Percentiles rank a stretch among this genome's conserved stretches.
Conservation (phyloP, 2,329 filamentous ascomycete species). For the Diaporthe humulicola region DNA sequence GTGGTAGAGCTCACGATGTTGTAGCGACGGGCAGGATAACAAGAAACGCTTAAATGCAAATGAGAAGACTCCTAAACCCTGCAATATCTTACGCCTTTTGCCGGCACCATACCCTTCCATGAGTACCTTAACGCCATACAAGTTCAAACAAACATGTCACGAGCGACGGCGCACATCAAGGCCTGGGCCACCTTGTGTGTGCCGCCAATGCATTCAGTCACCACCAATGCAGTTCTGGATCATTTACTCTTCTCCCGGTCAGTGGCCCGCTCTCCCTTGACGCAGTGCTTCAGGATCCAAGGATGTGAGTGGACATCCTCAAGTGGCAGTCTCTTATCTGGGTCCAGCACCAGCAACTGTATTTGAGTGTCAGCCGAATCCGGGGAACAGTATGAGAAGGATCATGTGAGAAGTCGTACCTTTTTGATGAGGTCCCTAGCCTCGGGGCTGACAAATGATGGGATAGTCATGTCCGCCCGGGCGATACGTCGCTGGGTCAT, state of each 20-base stretch:
- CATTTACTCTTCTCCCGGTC: constrained; percentile 62
- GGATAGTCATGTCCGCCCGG: constrained; percentile 91
- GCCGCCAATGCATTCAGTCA: neutral
- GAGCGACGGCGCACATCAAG: neutral
- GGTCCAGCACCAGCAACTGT: constrained; percentile 89
- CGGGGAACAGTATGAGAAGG: neutral
- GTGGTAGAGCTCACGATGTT: neutral
- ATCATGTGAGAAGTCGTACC: constrained; percentile 64
- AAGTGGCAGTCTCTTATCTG: constrained; percentile 91
- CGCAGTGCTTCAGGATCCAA: constrained; percentile 97
- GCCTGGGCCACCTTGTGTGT: neutral
- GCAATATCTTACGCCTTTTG: constrained; percentile 24
- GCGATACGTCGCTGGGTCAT: constrained; percentile 95
- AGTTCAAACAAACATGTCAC: constrained; percentile 34
- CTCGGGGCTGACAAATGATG: constrained; percentile 89
- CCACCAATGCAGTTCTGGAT: constrained; percentile 35
- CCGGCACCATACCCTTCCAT: neutral
- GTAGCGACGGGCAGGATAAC: neutral
- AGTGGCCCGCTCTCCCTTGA: constrained; percentile 69
- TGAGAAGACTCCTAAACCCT: constrained; percentile 6
- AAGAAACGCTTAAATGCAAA: constrained; percentile 37
- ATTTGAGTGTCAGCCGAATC: constrained; percentile 38
- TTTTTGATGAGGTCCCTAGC: constrained; percentile 93
- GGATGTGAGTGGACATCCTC: constrained; percentile 91
- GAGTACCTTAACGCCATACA: constrained; percentile 38